These are phyloP conservation scores for Gnomoniopsis smithogilvyi DNA, from an alignment of 2,329 filamentous ascomycete genomes.

Conservation along the genomic window DNA sequence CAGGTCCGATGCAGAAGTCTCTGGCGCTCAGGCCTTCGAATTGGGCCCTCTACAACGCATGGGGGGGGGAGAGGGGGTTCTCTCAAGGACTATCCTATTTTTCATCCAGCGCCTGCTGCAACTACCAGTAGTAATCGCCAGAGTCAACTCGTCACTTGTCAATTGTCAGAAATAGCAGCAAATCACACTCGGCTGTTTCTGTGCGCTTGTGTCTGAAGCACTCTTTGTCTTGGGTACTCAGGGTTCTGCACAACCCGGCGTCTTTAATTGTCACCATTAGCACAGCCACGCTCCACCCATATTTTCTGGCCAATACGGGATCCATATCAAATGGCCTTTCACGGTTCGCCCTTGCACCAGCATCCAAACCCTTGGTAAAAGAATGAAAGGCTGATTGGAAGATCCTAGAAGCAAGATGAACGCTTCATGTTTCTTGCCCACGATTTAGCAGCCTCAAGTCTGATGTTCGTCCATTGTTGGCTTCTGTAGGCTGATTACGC, in stretches of 20 bases:
- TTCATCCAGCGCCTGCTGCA: background rate
- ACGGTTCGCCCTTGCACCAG: background rate
- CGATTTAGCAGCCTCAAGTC: background rate
- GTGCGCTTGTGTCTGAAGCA: background rate
- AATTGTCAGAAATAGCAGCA: background rate
- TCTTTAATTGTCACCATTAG: conserved; percentile 8
- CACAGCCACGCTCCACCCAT: conserved; percentile 19
- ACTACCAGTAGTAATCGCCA: background rate
- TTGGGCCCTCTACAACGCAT: background rate
- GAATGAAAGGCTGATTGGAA: background rate
- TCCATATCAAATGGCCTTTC: background rate
- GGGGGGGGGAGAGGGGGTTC: too few species aligned
- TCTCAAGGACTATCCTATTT: background rate
- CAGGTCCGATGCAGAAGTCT: background rate
- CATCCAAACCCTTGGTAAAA: background rate
- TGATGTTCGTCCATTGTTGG: background rate
- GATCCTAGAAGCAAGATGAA: background rate
- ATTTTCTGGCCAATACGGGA: background rate
- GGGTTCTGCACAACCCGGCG: background rate
- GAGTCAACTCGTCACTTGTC: too few species aligned
- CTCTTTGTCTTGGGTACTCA: conserved; percentile 4
- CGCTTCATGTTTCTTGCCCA: background rate
- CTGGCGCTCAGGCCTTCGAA: background rate
- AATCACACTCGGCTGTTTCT: background rate
- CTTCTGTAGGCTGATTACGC: background rate